These are phyloP conservation scores for Hirsutella thompsonii DNA, from an alignment of 2,329 filamentous ascomycete genomes.

Conservation along the genomic window DNA sequence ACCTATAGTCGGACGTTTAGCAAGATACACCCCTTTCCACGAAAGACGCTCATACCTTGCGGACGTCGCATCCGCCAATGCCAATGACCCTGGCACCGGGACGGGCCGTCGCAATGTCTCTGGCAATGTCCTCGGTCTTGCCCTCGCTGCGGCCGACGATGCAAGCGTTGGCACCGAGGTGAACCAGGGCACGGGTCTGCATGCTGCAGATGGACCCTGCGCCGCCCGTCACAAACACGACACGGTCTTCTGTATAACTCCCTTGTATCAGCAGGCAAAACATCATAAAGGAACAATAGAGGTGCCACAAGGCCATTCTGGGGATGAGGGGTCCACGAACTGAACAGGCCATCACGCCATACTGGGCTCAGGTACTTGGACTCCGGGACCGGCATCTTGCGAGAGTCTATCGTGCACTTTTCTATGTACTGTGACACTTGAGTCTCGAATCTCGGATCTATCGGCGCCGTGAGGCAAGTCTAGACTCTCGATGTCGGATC, in stretches of 20 bases:
- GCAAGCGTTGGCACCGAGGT: constrained; percentile 84
- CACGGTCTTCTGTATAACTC: constrained; percentile 54
- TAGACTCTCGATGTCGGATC: too few relatives aligned
- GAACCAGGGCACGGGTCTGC: constrained; percentile 82
- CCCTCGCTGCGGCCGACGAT: constrained; percentile 83
- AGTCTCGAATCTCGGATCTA: neutral
- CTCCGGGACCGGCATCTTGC: constrained; percentile 57
- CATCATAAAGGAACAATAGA: neutral
- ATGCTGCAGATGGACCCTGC: constrained; percentile 89
- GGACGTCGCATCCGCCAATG: constrained; percentile 69
- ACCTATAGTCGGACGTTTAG: constrained; percentile 7
- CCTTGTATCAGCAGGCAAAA: neutral
- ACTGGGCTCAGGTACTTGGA: constrained; percentile 68
- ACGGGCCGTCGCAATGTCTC: constrained; percentile 69
- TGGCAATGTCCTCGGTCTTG: constrained; percentile 73
- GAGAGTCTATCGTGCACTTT: too few relatives aligned
- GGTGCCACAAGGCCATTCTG: neutral
- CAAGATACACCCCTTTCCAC: neutral
- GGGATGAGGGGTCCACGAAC: constrained; percentile 29
- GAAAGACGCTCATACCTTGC: constrained; percentile 36
- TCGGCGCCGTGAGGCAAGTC: too few relatives aligned
- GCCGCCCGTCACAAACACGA: constrained; percentile 90
- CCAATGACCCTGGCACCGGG: constrained; percentile 74
- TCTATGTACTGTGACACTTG: too few relatives aligned
- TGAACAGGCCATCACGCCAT: constrained; percentile 81